phyloP scores from a whole-genome alignment of 164 flowering plant genomes.

The Annona cherimola region DNA sequence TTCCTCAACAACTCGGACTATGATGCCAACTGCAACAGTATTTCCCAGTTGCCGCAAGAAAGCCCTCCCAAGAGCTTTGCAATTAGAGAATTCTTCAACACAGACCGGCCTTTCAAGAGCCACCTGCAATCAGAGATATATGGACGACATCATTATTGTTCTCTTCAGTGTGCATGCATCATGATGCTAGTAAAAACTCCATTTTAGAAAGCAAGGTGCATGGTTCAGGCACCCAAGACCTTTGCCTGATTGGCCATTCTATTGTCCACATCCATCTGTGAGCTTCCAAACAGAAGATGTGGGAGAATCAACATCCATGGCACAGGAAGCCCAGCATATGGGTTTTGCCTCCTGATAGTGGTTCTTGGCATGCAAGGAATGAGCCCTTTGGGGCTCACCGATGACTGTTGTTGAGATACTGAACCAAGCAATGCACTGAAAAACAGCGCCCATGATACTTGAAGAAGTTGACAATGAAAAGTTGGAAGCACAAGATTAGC shows the following conservation, averaged over 20 bases:
- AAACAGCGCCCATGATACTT: too few relatives aligned
- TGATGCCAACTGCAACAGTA: conserved; percentile 82
- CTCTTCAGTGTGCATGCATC: too few relatives aligned
- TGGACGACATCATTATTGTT: too few relatives aligned
- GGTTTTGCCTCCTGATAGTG: too few relatives aligned
- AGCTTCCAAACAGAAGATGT: background rate
- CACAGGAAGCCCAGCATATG: too few relatives aligned
- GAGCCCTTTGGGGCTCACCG: too few relatives aligned
- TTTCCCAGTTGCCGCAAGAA: conserved; percentile 68
- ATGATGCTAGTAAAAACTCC: background rate
- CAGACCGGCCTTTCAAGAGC: conserved; percentile 57
- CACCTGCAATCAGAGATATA: conserved; percentile 40
- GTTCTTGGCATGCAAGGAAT: too few relatives aligned
- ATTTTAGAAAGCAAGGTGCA: background rate
- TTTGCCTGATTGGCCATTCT: background rate
- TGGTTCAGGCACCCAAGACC: background rate
- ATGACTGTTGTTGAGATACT: too few relatives aligned
- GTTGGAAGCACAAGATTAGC: too few relatives aligned
- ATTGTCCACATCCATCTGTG: background rate
- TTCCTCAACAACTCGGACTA: conserved; percentile 40
- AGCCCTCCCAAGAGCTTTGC: conserved; percentile 78
- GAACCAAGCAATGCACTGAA: too few relatives aligned
- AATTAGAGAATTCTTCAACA: conserved; percentile 60
- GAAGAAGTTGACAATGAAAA: too few relatives aligned
- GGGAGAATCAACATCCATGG: too few relatives aligned